Evolutionary conservation across 805 yeast species (phyloP), one percentile per base, ranked within the genome.

Genomic region (Clavispora asparagi): DNA sequence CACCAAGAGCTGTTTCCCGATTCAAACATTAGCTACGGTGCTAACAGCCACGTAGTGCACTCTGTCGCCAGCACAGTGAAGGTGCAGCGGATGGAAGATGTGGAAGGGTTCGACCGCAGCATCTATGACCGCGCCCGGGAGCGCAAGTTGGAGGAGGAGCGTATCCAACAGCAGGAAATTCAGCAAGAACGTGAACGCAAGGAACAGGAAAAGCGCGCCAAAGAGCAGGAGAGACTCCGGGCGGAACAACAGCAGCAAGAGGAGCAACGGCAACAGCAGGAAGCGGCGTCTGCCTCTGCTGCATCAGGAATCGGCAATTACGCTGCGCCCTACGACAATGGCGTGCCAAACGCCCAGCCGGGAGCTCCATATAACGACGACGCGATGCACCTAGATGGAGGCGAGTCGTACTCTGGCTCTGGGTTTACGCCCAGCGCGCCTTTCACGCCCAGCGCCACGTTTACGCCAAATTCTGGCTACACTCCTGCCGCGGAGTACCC

Each of bases 41-140:
- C 14, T 35, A 28, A 27, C 7, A 16, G 33, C 14, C 13, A 35
- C 32, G 25, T 23, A n/a, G 27, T 19, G 30, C 32, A 10, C 23
- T 7, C 23, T 9, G 13, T 31, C 14, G n/a, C 17, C 4, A 13
- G 25, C 13, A 17, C 45, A 1, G 45, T 39, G 16, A 32, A 29
- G 7, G 55, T 49, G 27, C 17, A 42, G 7, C 46, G 42, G 14
- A 46, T 53, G 57, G 49, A 49, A 16, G 56, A 55, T 26, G 58
- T 49, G 17, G 41, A 41, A 9, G 54, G 52, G 12, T 55, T 55
- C 32, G 58, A 55, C 33, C 37, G 42, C 13, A 30, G 49, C 4
- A 49, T 51, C 9, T 55, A 53, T 30, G 45, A 40, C 23, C 44
- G 41, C 8, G 56, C 56, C 14, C 49, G 44, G 2, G 50, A 49